Conservation (phyloP, 1,139 yeast species). For the Petasospora rhodanensis region DNA sequence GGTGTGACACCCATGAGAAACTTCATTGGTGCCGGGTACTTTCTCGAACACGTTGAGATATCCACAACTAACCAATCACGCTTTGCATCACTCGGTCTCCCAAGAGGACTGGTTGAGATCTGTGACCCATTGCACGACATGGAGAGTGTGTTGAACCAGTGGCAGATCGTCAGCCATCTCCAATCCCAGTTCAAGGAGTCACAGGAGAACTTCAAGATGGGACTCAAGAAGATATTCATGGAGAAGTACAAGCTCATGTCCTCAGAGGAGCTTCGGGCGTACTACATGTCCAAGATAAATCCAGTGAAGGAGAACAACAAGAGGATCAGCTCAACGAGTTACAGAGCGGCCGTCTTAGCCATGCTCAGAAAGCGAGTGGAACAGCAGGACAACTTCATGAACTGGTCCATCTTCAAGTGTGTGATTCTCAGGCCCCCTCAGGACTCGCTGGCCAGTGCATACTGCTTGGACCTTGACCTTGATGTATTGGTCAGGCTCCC, state of each 20-base stretch:
- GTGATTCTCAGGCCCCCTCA: conserved; percentile 17
- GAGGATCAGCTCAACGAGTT: conserved; percentile 1
- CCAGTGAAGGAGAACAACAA: conserved; percentile 9
- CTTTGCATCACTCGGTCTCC: conserved; percentile 26
- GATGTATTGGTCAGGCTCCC: conserved; percentile 38
- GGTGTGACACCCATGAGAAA: conserved; percentile 29
- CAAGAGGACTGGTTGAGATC: conserved; percentile 25
- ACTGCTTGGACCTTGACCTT: conserved; percentile 42
- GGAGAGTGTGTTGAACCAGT: conserved; percentile 32
- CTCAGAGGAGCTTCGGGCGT: conserved; percentile 7
- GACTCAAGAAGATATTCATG: conserved; percentile 13
- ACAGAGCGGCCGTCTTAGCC: conserved; percentile 1
- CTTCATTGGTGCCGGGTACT: conserved; percentile 28
- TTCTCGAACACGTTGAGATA: conserved; percentile 22
- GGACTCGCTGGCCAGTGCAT: conserved; percentile 29
- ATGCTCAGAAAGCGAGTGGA: conserved; percentile 2
- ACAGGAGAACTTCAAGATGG: conserved; percentile 16
- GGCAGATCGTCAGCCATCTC: conserved; percentile 27
- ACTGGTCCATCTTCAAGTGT: conserved; percentile 23
- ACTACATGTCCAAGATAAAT: conserved; percentile 10
- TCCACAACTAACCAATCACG: conserved; percentile 2
- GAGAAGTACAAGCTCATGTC: conserved; percentile 9
- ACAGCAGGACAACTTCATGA: background rate
- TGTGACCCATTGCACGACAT: conserved; percentile 24
- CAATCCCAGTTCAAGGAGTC: conserved; percentile 20